These are phyloP conservation scores for Beverwykella pulmonaria DNA, from an alignment of 495 filamentous ascomycete species.

Conservation along the genomic window DNA sequence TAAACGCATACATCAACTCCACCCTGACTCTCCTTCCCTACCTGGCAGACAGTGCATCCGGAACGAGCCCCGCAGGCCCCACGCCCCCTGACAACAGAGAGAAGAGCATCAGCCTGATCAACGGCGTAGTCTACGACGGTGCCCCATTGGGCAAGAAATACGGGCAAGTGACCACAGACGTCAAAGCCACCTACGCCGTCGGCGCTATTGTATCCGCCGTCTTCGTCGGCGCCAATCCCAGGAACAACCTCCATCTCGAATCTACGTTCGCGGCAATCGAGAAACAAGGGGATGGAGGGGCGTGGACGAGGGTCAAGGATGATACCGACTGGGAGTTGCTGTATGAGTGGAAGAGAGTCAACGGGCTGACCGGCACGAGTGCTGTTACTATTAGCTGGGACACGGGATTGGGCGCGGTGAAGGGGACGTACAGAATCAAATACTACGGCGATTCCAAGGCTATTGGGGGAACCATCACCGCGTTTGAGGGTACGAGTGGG, in stretches of 20 bases:
- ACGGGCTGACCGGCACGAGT: conserved; percentile 70
- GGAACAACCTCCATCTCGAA: conserved; percentile 81
- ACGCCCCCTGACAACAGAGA: conserved; percentile 83
- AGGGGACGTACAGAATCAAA: conserved; percentile 74
- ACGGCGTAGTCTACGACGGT: conserved; percentile 75
- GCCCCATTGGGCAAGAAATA: conserved; percentile 70
- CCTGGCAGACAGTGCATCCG: conserved; percentile 54
- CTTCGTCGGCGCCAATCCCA: conserved; percentile 88
- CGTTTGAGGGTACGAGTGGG: conserved; percentile 76
- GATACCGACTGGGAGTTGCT: conserved; percentile 80
- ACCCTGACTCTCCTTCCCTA: conserved; percentile 73
- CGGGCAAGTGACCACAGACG: conserved; percentile 71
- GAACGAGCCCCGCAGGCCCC: conserved; percentile 54
- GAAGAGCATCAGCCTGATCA: conserved; percentile 77
- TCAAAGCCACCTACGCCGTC: conserved; percentile 55
- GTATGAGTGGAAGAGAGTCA: conserved; percentile 80
- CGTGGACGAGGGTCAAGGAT: conserved; percentile 69
- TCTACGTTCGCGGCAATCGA: conserved; percentile 82
- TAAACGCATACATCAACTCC: conserved; percentile 87
- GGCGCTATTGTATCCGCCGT: conserved; percentile 63
- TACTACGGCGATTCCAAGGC: conserved; percentile 87
- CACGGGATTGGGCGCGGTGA: conserved; percentile 39
- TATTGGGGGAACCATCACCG: conserved; percentile 63
- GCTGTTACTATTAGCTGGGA: conserved; percentile 82
- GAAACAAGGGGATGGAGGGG: conserved; percentile 52